Conservation (phyloP, 2,329 filamentous ascomycete species). For the Cladosporium phlei region DNA sequence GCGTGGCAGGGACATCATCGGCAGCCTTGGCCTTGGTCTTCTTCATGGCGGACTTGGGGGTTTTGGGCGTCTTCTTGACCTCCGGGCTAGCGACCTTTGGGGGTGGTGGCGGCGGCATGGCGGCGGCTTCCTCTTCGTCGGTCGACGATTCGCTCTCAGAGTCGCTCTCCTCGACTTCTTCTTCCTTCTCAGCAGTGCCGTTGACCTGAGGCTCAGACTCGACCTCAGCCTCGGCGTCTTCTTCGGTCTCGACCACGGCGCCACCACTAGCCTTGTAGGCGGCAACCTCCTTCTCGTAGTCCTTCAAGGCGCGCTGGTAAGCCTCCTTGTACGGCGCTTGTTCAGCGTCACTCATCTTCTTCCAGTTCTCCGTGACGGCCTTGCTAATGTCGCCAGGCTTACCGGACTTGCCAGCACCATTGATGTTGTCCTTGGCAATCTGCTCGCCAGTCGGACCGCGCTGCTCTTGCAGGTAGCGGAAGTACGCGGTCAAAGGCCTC, state of each 20-base stretch:
- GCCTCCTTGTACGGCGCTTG: constrained; percentile 62
- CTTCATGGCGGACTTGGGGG: constrained; percentile 33
- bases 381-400: constrained; percentile 77
- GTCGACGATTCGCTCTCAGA: constrained; percentile 22
- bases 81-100: constrained; percentile 24
- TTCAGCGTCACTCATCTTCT: constrained; percentile 66
- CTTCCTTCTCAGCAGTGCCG: constrained; percentile 20
- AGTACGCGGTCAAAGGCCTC: constrained; percentile 88
- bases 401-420: constrained; percentile 65
- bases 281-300: constrained; percentile 52
- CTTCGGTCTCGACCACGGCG: constrained; percentile 30
- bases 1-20: constrained; percentile 17
- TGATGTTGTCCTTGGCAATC: constrained; percentile 61
- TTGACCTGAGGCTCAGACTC: constrained; percentile 38
- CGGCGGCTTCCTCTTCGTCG: constrained; percentile 30
- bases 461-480: constrained; percentile 87
- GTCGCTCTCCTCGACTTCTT: constrained; percentile 14
- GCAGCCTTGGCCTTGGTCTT: constrained; percentile 24
- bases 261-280: constrained; percentile 50
- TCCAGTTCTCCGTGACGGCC: constrained; percentile 83
- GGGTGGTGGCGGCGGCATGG: constrained; percentile 29
- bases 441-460: constrained; percentile 68
- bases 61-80: constrained; percentile 31
- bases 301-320: constrained; percentile 54
- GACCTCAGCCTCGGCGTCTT: constrained; percentile 32